Evolutionary conservation across 2,329 filamentous ascomycete species (phyloP), one percentile per base, ranked within the genome.

Genomic region (Calycina marina): DNA sequence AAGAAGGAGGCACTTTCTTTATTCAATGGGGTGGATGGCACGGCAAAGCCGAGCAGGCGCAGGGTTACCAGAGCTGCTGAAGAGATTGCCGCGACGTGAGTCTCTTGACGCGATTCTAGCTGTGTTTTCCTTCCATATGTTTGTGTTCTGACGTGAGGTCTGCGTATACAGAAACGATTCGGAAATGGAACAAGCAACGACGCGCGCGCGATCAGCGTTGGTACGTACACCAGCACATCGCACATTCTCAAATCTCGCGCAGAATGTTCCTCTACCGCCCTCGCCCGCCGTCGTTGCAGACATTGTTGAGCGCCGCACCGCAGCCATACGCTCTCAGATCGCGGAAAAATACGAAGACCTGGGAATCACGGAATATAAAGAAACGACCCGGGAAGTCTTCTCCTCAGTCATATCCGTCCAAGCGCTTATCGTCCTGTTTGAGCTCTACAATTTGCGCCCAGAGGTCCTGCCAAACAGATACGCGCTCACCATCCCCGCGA

Each of bases 271-370:
- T n/a, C 63, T 92, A 31, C 83, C 83, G 14, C 74, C 83, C 6
- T 85, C 83, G 2, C 85, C 85, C 4, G 76, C 80, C 25, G 73
- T 79, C 39, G 75, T 93, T 20, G 80, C 77, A 24, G 65, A 77
- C 44, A 74, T 72, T 40, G 74, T 92, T 52, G 85, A 90, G 57
- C 74, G 69, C 49, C 73, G 70, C 39, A 72, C 77, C 6, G 53
- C 73, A 27, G 69, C 69, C 11, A 57, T 90, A 37, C 75, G 79
- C 52, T 64, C 69, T 34, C 72, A 76, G 52, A 71, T 78, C 42
- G 59, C 63, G 24, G 66, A 71, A 25, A 56, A 75, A 28, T 82
- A 78, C 58, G 62, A 70, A 40, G 65, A 70, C 31, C 76, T 74
- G 3, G 72, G 73, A 42, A 66, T 88, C 47, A 67, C 69, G 27